A percentile compares a stretch with the other conserved stretches of the same genome.
Evolutionary conservation across 2,329 filamentous ascomycete species (phyloP).

Genomic region (Orbilia brochopaga): DNA sequence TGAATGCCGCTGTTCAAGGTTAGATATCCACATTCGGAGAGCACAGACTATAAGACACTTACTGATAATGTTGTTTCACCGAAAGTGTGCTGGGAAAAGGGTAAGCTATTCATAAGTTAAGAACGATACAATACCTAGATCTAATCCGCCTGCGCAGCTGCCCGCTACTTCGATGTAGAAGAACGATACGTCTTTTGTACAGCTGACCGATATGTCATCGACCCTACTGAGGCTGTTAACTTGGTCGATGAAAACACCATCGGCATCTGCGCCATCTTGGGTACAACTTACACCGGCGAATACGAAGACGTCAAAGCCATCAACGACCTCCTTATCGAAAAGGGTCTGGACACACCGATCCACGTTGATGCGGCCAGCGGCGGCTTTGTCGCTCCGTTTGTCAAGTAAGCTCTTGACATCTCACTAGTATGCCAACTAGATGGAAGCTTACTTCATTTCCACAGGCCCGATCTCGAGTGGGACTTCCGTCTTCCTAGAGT

Average conservation of each 20-base stretch:
- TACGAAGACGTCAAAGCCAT: conserved; percentile 93
- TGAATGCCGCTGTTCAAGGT: conserved; percentile 94
- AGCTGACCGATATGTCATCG: conserved; percentile 68
- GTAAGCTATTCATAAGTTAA: conserved; percentile 4
- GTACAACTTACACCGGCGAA: conserved; percentile 93
- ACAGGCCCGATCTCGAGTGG: conserved; percentile 75
- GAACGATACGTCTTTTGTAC: conserved; percentile 78
- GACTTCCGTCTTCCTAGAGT: conserved; percentile 90
- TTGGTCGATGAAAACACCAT: conserved; percentile 76
- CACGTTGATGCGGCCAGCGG: conserved; percentile 93
- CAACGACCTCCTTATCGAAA: conserved; percentile 82
- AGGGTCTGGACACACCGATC: conserved; percentile 78
- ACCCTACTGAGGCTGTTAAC: conserved; percentile 67
- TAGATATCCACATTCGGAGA: conserved; percentile 62
- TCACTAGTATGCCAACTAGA: background rate
- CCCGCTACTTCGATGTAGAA: conserved; percentile 89
- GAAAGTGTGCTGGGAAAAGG: conserved; percentile 47
- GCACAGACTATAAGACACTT: conserved; percentile 99
- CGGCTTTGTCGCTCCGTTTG: conserved; percentile 91
- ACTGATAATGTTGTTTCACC: background rate
- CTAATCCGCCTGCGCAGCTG: conserved; percentile 54
- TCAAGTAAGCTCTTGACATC: conserved; percentile 58
- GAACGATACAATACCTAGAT: background rate
- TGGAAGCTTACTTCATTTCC: conserved; percentile 55
- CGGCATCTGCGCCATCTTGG: conserved; percentile 88